Evolutionary conservation across 2,329 filamentous ascomycete species (phyloP), one percentile per base, ranked within the genome.

Genomic region (Colletotrichum tofieldiae): DNA sequence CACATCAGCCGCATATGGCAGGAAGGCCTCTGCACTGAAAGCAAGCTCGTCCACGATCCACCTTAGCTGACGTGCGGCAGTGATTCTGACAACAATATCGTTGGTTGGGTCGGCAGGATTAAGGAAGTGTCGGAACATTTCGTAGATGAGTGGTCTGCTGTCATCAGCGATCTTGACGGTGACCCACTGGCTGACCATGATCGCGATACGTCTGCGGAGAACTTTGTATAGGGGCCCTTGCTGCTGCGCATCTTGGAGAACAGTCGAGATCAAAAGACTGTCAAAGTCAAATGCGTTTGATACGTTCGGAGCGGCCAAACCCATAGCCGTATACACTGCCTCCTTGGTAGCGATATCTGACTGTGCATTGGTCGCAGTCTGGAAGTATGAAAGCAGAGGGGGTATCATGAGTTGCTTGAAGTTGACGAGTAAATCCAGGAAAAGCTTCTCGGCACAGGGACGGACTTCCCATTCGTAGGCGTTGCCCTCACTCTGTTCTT

Each of bases 391-490:
- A 55, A 98, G 85, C 37, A 99, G 85, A 20, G 94, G 95, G 56
- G 93, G 89, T 12, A 94, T 89, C 49, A 98, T 88, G 37, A 97
- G 86, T 58, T 92, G 86, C 82, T 96, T 98, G 87, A 94, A 97
- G 83, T 97, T 92, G 73, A 94, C 93, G 72, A 98, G 90, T 23
- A 99, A 89, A 77, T 98, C 95, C 76, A 98, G 87, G 82, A 98
- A 98, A 18, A 99, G 87, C 81, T 95, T 97, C 82, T 99, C 96
- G 0, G 96, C 93, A 79, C 96, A 98, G 2, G 95, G 94, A 41
- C 96, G 91, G 65, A 98, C 92, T 71, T 96, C 94, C 85, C 95
- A 98, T 78, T 98, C 95, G 88, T 93, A 98, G 1, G 93, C 94
- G 76, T 94, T 93, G 45, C 93, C 92, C 71, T 94, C 90, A 72